Conservation (phyloP, 176 grass and related monocot genomes). For the Carex scoparia region DNA sequence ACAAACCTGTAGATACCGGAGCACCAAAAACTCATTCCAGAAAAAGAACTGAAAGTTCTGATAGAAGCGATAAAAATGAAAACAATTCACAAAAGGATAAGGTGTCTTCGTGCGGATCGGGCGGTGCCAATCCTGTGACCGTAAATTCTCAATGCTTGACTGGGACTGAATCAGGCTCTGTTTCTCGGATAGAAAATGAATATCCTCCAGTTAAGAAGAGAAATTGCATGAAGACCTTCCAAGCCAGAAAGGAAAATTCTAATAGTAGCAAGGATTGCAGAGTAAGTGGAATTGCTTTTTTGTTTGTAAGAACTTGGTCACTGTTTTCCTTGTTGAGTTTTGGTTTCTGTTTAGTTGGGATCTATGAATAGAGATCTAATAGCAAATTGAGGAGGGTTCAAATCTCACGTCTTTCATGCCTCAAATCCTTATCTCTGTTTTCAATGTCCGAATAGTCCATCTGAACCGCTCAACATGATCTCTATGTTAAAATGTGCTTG, state of each 20-base stretch:
- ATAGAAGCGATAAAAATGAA: conserved; percentile 22
- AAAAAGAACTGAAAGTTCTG: conserved; percentile 30
- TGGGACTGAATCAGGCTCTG: conserved; percentile 39
- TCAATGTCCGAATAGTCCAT: too few species aligned
- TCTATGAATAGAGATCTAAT: background rate
- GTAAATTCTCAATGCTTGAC: conserved; percentile 37
- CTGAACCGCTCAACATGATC: too few species aligned
- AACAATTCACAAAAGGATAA: conserved; percentile 51
- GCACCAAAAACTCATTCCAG: conserved; percentile 27
- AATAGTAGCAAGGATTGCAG: conserved; percentile 22
- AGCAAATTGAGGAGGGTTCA: background rate
- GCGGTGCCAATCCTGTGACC: conserved; percentile 43
- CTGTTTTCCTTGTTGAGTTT: background rate
- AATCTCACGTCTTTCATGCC: too few species aligned
- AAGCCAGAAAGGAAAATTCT: conserved; percentile 28
- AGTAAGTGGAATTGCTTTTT: conserved; percentile 40
- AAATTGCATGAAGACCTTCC: conserved; percentile 21
- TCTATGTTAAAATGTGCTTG: too few species aligned
- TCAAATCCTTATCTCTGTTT: too few species aligned
- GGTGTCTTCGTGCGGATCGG: conserved; percentile 83
- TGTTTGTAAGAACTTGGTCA: background rate
- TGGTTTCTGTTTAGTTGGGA: background rate
- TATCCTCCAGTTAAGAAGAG: conserved; percentile 25
- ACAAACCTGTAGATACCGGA: conserved; percentile 31
- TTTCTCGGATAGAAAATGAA: conserved; percentile 39